Evolutionary conservation across 345 rosid species (phyloP), one percentile per base, ranked within the genome.

Genomic region (Eutrema japonicum): DNA sequence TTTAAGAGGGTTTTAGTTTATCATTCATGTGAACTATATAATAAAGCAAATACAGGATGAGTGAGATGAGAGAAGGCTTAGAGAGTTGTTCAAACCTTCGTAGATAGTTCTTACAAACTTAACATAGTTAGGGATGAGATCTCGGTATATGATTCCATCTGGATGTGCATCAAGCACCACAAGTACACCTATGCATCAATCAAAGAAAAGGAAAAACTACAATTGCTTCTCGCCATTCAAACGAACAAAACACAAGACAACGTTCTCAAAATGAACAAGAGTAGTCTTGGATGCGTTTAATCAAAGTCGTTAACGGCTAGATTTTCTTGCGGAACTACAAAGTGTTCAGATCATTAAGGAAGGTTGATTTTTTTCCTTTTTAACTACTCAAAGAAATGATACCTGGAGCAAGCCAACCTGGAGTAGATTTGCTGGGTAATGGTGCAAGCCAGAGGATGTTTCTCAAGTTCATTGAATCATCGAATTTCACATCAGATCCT

Each of bases 381-480:
- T 66, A 41, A 45, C 26, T 48, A 13, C 62, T 62, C 35, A 33
- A 62, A 33, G 52, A 22, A 56, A 5, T 12, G 63, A 11, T 42
- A 91, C 98, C 98, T 69, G 97, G 93, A 13, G 95, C 83, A 71
- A 51, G 43, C 97, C 97, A 94, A 16, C 67, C 82, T 68, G 80
- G 63, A 10, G 73, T 8, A 35, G 84, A 81, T 53, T 68, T 80
- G 83, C 87, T 78, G 0, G 98, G 96, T 78, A 91, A 81, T 16
- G 97, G 98, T 58, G 91, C 97, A 58, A 91, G 88, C 97, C 97
- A 94, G 9, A 91, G 92, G 80, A 94, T 88, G 80, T 94, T 94
- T 59, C 96, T 80, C 81, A 89, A 81, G 78, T 94, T 94, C 89
- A 94, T 89, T 29, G 89, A 80, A 80, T 89, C 87, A 71, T 85